Base-by-base conservation (phyloP, 2,329 filamentous ascomycete genomes). In the Hypoxylon sp. region DNA sequence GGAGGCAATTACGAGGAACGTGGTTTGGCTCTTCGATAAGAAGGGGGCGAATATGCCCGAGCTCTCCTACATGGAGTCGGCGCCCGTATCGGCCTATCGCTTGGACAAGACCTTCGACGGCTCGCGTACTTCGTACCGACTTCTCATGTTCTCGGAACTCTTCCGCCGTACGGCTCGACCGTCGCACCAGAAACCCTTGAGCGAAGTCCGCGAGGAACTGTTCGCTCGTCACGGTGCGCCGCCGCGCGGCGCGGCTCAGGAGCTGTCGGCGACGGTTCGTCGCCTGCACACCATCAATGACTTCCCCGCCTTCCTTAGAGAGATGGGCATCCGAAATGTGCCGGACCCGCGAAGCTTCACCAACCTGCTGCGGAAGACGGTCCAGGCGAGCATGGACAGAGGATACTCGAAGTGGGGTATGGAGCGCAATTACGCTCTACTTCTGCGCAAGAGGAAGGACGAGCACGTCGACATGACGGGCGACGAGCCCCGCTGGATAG, bases 61-160 rank as follows among this genome's bases (percentile, higher is more conserved):
- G 65, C 77, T 85, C 1, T 75, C 76, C 4, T 84, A 81, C 66
- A 67, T 84, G 3, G 82, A 85, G 62, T 70, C 76, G 0, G 72
- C 76, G 22, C 62, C 67, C 0, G 65, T 80, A 15, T 84, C 81
- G 1, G 59, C 74, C 0, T 84, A 85, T 67, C 81, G 82, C 8
- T 76, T 85, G 0, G 62, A 75, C 47, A 78, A 78, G 65, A 84
- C 81, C 0, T 85, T 83, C 68, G 70, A 78, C 13, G 82, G 79
- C 13, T 79, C 76, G 19, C 75, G 73, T 26, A 83, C 80, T 0
- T 82, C 80, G 0, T 85, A 85, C 69, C 79, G 81, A 1, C 77
- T 84, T 3, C 75, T 85, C 24, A 85, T 85, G 82, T 84, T 85
- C 73, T 78, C 80, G 8, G 81, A 82, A 58, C 75, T 85, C 13